Percentiles rank a stretch among this genome's conserved stretches.
Evolutionary conservation across 176 grass and related monocot genomes (phyloP).

Genomic region (Oryza nivara): DNA sequence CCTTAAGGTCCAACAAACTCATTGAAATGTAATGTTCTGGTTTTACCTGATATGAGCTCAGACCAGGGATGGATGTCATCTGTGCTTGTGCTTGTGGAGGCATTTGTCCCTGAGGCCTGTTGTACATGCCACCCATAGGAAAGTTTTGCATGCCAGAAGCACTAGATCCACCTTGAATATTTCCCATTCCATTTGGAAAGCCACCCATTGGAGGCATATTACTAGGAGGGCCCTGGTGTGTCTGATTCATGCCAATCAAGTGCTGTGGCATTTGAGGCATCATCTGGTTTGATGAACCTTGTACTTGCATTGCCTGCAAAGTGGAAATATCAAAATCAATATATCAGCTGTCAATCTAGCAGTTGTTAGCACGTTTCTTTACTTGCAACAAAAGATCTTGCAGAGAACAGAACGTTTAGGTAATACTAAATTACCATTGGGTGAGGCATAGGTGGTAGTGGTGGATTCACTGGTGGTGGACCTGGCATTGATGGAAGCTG

Average conservation of each 20-base stretch:
- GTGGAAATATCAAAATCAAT: conserved; percentile 44
- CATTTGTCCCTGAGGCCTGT: conserved; percentile 82
- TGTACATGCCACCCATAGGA: conserved; percentile 76
- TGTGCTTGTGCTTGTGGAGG: conserved; percentile 53
- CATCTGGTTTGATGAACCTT: conserved; percentile 81
- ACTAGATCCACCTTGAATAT: conserved; percentile 63
- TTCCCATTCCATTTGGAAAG: conserved; percentile 78
- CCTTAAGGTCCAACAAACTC: not conserved
- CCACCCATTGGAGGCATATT: conserved; percentile 76
- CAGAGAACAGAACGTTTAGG: conserved; percentile 5
- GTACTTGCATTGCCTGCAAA: conserved; percentile 77
- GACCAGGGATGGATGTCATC: conserved; percentile 73
- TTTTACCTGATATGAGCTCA: conserved; percentile 76
- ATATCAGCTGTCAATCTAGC: not conserved
- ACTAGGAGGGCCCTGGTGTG: conserved; percentile 56
- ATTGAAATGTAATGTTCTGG: not conserved
- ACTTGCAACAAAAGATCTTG: conserved; percentile 1
- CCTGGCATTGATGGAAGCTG: conserved; percentile 61
- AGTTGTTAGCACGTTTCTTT: not conserved
- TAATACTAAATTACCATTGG: conserved; percentile 66
- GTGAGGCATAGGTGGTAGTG: conserved; percentile 78
- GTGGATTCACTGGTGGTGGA: conserved; percentile 61
- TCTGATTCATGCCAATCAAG: conserved; percentile 79
- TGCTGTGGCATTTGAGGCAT: conserved; percentile 83
- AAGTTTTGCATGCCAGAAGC: conserved; percentile 76